These are phyloP conservation scores for Phialophora expanda DNA, from an alignment of 2,329 filamentous ascomycete genomes.

Conservation along the genomic window DNA sequence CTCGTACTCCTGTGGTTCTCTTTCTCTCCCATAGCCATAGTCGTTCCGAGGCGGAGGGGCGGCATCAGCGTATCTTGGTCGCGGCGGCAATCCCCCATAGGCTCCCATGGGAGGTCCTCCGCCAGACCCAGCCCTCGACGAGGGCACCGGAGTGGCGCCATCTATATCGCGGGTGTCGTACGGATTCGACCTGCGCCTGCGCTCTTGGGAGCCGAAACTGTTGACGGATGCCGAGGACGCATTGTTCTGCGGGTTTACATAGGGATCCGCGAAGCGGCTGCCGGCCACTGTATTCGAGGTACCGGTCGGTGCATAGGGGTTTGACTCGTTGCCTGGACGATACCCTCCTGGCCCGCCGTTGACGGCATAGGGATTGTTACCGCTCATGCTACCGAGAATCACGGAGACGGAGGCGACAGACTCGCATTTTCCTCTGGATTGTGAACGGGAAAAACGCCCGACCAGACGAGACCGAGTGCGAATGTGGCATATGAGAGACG, in stretches of 20 bases:
- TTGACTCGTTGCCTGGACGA: conserved; percentile 28
- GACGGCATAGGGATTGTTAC: conserved; percentile 35
- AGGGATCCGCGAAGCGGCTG: conserved; percentile 35
- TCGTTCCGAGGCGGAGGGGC: conserved; percentile 28
- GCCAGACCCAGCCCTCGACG: conserved; percentile 26
- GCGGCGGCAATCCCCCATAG: conserved; percentile 37
- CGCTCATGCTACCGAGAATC: conserved; percentile 27
- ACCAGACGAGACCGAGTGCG: background rate
- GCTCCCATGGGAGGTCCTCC: conserved; percentile 28
- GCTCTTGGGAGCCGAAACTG: conserved; percentile 36
- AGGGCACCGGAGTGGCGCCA: conserved; percentile 24
- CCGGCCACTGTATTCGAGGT: conserved; percentile 27
- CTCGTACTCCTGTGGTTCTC: conserved; percentile 31
- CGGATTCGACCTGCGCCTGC: conserved; percentile 35
- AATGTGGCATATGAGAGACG: conserved; percentile 6
- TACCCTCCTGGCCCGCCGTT: conserved; percentile 30
- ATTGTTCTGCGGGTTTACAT: conserved; percentile 35
- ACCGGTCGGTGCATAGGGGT: conserved; percentile 35
- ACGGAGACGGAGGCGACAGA: background rate
- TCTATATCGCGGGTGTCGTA: conserved; percentile 37
- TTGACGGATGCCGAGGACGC: conserved; percentile 37
- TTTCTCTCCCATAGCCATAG: conserved; percentile 25
- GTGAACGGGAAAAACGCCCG: background rate
- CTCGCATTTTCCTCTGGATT: conserved; percentile 18
- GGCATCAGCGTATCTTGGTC: conserved; percentile 27